Conservation (phyloP, 352 stramenopile species). For the Phytophthora melonis region DNA sequence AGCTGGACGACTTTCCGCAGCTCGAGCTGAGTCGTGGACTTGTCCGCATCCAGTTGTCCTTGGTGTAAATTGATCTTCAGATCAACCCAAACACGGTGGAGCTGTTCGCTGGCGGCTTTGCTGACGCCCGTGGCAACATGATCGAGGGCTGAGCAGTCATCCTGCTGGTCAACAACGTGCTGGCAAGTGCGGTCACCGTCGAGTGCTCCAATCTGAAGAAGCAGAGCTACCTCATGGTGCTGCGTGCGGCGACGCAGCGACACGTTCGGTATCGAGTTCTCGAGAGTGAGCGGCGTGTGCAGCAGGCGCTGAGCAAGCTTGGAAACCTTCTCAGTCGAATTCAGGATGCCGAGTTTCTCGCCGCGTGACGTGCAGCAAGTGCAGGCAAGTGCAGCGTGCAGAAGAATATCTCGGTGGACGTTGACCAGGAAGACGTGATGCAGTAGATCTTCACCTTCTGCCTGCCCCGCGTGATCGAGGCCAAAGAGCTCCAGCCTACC, state of each 20-base stretch:
- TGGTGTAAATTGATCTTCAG: no score
- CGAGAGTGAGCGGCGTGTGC: constrained; percentile 41
- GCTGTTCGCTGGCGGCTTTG: constrained; percentile 57
- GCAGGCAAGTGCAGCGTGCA: constrained; percentile 57
- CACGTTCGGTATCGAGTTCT: constrained; percentile 10
- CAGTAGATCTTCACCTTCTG: constrained; percentile 63
- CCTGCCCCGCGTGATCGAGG: constrained; percentile 57
- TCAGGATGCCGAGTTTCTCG: constrained; percentile 40
- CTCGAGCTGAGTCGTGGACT: no score
- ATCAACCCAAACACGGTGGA: no score
- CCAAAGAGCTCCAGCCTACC: no score
- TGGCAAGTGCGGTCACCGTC: constrained; percentile 30
- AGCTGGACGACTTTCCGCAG: constrained; percentile 35
- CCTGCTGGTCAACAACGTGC: constrained; percentile 42
- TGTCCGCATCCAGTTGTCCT: no score
- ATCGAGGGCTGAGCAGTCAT: constrained; percentile 46
- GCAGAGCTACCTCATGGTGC: constrained; percentile 56
- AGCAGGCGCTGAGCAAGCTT: constrained; percentile 35
- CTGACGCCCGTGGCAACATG: no score
- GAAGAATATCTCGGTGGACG: constrained; percentile 49
- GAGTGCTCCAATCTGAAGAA: constrained; percentile 71
- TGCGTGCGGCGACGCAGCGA: constrained; percentile 29
- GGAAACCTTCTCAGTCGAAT: constrained; percentile 26
- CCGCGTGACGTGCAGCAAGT: constrained; percentile 37
- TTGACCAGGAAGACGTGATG: no score